Conservation (phyloP, 805 yeast genomes). For the Ogataea pini region DNA sequence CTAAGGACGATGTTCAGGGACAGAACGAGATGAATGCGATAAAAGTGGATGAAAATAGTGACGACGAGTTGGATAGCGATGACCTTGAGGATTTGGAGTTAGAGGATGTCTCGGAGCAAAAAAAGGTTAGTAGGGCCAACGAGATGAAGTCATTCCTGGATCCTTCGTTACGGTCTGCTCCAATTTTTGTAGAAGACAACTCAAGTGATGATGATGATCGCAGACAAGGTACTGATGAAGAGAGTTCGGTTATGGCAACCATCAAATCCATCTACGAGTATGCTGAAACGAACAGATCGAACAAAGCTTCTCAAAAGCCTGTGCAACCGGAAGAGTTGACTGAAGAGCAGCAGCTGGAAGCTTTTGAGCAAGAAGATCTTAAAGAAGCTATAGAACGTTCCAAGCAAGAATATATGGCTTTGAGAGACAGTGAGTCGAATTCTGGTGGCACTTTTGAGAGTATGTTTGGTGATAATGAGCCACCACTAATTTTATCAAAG, state of each 20-base stretch:
- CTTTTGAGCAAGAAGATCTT: conserved; percentile 34
- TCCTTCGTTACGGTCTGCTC: conserved; percentile 14
- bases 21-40: conserved; percentile 48
- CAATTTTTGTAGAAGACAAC: conserved; percentile 22
- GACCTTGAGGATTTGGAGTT: conserved; percentile 50
- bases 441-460: neutral
- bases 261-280: conserved; percentile 36
- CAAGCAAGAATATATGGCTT: conserved; percentile 40
- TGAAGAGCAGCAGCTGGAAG: conserved; percentile 19
- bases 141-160: conserved; percentile 21
- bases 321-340: neutral
- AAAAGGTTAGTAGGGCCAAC: neutral
- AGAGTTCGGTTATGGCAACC: conserved; percentile 28
- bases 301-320: conserved; percentile 5
- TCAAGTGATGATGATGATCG: conserved; percentile 1
- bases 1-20: conserved; percentile 41
- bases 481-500: conserved; percentile 26
- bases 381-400: conserved; percentile 49
- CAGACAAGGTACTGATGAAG: conserved; percentile 12
- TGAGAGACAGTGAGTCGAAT: conserved; percentile 35
- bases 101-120: conserved; percentile 58
- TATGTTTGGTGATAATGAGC: conserved; percentile 14
- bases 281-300: conserved; percentile 28
- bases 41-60: conserved; percentile 38
- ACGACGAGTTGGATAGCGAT: conserved; percentile 19